phyloP scores from a whole-genome alignment of 2,329 filamentous ascomycete species.

The Neofusicoccum cordaticola region DNA sequence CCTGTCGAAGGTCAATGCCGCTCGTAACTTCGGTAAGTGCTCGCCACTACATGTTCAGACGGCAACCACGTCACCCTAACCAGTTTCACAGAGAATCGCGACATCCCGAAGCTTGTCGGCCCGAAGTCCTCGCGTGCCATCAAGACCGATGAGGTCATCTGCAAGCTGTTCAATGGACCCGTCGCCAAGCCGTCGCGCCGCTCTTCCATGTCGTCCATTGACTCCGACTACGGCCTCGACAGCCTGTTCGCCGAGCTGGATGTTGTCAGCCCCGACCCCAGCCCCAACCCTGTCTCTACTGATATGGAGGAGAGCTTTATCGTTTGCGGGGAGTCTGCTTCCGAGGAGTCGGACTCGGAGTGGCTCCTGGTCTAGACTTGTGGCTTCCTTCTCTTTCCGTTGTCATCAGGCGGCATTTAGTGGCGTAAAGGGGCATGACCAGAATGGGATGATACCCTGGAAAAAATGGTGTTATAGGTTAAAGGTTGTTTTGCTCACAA shows the following conservation, averaged over 20 bases:
- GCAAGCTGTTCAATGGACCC: neutral
- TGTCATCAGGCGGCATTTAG: too few relatives aligned
- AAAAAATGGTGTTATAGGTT: neutral
- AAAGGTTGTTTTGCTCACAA: too few relatives aligned
- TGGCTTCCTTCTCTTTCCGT: neutral
- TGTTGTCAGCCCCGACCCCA: neutral
- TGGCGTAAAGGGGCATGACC: neutral
- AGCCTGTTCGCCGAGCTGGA: neutral
- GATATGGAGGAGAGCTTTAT: neutral
- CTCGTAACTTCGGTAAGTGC: conserved; percentile 39
- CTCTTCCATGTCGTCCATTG: neutral
- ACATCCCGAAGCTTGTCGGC: neutral
- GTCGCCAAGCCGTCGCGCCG: neutral
- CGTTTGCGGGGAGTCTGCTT: neutral
- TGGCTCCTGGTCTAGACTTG: neutral
- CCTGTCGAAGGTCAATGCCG: conserved; percentile 37
- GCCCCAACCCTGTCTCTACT: neutral
- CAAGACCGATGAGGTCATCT: neutral
- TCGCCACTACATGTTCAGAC: neutral
- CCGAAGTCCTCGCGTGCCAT: neutral
- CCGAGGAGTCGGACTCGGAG: neutral
- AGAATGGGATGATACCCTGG: neutral
- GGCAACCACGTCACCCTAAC: neutral
- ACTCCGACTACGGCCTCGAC: neutral
- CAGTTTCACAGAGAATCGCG: neutral